phyloP scores from a whole-genome alignment of 208 protist species.

The Plasmodiophora brassicae region DNA sequence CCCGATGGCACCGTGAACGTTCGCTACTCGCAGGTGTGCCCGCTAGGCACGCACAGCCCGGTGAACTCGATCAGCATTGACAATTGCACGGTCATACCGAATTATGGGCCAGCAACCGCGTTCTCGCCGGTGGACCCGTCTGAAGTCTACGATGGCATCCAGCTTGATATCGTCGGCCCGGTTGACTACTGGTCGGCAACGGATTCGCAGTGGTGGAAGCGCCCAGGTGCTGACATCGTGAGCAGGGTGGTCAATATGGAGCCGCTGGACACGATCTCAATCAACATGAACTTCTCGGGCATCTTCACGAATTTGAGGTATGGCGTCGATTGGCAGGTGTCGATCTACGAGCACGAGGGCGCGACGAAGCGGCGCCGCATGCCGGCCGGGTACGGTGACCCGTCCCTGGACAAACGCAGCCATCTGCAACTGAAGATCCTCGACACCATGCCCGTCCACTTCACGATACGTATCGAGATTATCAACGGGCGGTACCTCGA shows the following conservation, averaged over 20 bases:
- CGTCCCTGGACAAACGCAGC: neutral
- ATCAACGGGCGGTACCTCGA: neutral
- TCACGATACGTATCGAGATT: neutral
- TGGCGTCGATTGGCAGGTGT: neutral
- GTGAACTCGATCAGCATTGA: neutral
- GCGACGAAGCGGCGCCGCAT: neutral
- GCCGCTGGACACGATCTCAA: neutral
- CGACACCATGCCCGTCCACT: neutral
- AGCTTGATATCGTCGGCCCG: neutral
- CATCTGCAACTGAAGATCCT: neutral
- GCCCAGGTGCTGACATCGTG: neutral
- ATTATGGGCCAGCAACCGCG: neutral
- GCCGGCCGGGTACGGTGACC: neutral
- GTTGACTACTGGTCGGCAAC: neutral
- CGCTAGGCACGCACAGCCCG: neutral
- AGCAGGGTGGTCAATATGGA: neutral
- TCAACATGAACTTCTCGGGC: neutral
- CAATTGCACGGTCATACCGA: constrained; percentile 1
- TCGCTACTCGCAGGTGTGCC: neutral
- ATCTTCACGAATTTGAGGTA: neutral
- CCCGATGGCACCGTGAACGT: constrained; percentile 13
- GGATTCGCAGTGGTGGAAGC: neutral
- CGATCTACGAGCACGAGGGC: neutral
- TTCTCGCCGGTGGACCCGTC: neutral
- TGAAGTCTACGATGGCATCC: neutral